Conservation (phyloP, 1,284 basidiomycete genomes). For the Sporisorium exsertum region DNA sequence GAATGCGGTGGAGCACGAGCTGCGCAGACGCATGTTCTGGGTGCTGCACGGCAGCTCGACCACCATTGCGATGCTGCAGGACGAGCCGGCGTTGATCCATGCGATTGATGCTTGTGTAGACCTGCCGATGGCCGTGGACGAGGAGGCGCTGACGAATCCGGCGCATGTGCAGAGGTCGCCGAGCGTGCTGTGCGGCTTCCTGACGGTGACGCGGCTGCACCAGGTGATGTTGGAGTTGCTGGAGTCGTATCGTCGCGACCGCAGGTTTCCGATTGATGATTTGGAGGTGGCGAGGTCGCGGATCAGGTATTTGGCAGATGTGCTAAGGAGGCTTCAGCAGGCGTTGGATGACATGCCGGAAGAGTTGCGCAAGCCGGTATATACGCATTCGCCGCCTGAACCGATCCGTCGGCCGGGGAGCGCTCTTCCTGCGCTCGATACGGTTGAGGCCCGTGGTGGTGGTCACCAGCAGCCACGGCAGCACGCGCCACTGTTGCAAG, state of each 20-base stretch:
- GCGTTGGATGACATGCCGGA: constrained; percentile 51
- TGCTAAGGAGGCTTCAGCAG: constrained; percentile 20
- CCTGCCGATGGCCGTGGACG: constrained; percentile 51
- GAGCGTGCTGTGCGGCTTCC: constrained; percentile 48
- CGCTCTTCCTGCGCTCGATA: constrained; percentile 24
- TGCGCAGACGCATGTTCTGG: constrained; percentile 52
- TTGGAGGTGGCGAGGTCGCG: constrained; percentile 20
- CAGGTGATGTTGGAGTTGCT: constrained; percentile 51
- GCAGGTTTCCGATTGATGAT: constrained; percentile 42
- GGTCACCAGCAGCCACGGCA: constrained; percentile 18
- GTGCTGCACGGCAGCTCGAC: constrained; percentile 54
- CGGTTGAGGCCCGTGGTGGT: constrained; percentile 5
- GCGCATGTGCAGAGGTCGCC: constrained; percentile 23
- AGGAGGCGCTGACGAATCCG: constrained; percentile 36
- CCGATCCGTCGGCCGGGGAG: constrained; percentile 24
- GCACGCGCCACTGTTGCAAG: constrained; percentile 31
- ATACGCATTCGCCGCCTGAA: constrained; percentile 33
- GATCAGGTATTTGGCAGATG: constrained; percentile 35
- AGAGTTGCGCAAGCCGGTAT: constrained; percentile 34
- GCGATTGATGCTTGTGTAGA: constrained; percentile 52
- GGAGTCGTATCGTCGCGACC: constrained; percentile 49
- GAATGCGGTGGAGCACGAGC: constrained; percentile 47
- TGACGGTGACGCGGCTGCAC: constrained; percentile 49
- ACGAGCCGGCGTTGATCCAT: constrained; percentile 51
- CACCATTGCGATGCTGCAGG: constrained; percentile 51